Conservation (phyloP, 2,329 filamentous ascomycete species). For the Mycosphaerella sp. region DNA sequence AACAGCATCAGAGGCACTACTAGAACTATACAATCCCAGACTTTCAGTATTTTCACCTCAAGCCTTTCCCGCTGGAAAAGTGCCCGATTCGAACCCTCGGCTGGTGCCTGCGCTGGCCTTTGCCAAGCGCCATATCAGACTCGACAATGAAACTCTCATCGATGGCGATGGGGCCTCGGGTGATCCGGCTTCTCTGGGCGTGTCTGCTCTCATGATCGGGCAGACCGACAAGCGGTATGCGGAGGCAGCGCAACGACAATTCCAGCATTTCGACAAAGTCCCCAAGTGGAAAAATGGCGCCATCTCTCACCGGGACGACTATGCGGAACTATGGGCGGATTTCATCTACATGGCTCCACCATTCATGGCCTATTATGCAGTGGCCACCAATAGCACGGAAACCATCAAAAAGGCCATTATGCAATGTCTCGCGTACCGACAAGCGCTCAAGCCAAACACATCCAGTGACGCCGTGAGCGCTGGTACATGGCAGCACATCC, state of each 20-base stretch:
- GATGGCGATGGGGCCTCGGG: slow-evolving; percentile 36
- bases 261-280: slow-evolving; percentile 37
- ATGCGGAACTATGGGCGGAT: slow-evolving; percentile 45
- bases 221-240: slow-evolving; percentile 33
- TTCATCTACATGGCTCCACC: slow-evolving; percentile 47
- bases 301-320: slow-evolving; percentile 43
- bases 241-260: slow-evolving; percentile 39
- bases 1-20: slow-evolving; percentile 37
- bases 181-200: slow-evolving; percentile 44
- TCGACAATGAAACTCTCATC: slow-evolving; percentile 31
- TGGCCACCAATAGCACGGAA: slow-evolving; percentile 33
- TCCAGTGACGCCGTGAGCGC: slow-evolving; percentile 16
- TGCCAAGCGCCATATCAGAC: slow-evolving; percentile 32
- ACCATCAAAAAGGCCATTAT: slow-evolving; percentile 34
- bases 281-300: slow-evolving; percentile 37
- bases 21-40: slow-evolving; percentile 36
- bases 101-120: slow-evolving; percentile 20
- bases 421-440: slow-evolving; percentile 42
- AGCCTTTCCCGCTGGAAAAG: slow-evolving; percentile 12
- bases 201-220: slow-evolving; percentile 42
- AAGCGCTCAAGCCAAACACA: slow-evolving; percentile 33
- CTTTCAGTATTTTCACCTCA: slow-evolving; percentile 24
- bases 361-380: slow-evolving; percentile 43
- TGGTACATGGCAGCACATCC: slow-evolving; percentile 44
- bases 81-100: slow-evolving; percentile 6